These are phyloP conservation scores for Raphanus raphanistrum DNA, from an alignment of 345 rosid genomes.

Conservation along the genomic window DNA sequence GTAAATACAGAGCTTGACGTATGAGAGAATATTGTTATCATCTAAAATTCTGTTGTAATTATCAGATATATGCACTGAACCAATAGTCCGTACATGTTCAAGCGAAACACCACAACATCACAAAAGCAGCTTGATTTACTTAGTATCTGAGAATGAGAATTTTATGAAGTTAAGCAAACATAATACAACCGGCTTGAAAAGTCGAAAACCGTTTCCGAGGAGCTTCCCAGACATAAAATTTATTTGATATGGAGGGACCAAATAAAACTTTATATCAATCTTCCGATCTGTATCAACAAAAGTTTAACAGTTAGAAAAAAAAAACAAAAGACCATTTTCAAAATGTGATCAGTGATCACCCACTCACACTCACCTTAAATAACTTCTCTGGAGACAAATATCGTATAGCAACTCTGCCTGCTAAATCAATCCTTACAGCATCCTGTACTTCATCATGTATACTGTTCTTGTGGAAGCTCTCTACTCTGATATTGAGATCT, in stretches of 20 bases:
- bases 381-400: conserved; percentile 74
- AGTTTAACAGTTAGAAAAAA: neutral
- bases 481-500: neutral
- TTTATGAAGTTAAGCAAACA: conserved; percentile 1
- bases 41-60: conserved; percentile 57
- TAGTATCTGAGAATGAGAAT: neutral
- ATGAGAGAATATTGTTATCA: conserved; percentile 52
- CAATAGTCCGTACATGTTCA: conserved; percentile 52
- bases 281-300: conserved; percentile 61
- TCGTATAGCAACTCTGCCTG: conserved; percentile 83
- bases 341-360: neutral
- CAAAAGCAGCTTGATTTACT: neutral
- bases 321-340: neutral
- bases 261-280: conserved; percentile 78
- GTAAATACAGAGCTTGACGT: conserved; percentile 52
- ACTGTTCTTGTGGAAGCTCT: neutral
- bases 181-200: conserved; percentile 69
- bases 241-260: conserved; percentile 78
- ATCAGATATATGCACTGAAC: conserved; percentile 47
- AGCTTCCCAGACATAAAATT: conserved; percentile 90
- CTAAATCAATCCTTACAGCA: conserved; percentile 70
- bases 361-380: conserved; percentile 60
- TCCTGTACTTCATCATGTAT: conserved; percentile 39
- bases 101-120: conserved; percentile 15
- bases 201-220: conserved; percentile 76